Percentiles rank a stretch among this genome's conserved stretches.
Evolutionary conservation across 495 filamentous ascomycete species (phyloP).

Genomic region (Neurospora sp.): DNA sequence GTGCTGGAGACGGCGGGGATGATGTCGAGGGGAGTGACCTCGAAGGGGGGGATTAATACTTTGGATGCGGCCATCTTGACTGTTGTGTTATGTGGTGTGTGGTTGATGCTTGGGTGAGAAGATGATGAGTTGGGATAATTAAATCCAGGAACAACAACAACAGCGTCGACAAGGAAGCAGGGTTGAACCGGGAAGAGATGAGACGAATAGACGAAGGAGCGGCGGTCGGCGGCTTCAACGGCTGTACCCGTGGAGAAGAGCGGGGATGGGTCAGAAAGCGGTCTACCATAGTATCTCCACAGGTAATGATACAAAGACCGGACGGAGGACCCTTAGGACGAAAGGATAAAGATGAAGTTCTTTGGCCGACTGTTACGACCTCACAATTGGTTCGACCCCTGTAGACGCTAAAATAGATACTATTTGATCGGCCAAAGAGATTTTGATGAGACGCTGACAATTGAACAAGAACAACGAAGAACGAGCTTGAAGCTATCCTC

Average conservation of each 20-base stretch:
- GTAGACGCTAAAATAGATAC: background rate
- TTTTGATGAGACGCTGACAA: background rate
- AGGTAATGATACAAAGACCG: background rate
- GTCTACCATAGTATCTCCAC: background rate
- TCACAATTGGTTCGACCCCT: background rate
- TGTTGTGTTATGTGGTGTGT: background rate
- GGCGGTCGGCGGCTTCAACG: background rate
- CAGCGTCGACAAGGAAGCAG: background rate
- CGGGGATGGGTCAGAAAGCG: background rate
- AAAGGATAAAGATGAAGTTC: background rate
- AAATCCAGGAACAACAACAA: background rate
- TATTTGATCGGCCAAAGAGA: background rate
- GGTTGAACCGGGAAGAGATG: background rate
- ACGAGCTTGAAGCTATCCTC: background rate
- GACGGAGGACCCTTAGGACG: background rate
- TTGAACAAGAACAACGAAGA: background rate
- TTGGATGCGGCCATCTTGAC: slow-evolving; percentile 22
- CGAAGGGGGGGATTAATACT: slow-evolving; percentile 43
- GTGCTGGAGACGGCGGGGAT: slow-evolving; percentile 51
- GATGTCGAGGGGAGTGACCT: slow-evolving; percentile 54
- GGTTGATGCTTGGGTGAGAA: background rate
- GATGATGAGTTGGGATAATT: background rate
- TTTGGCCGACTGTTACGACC: too few species aligned
- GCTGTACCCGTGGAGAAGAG: background rate
- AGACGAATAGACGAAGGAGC: background rate